Evolutionary conservation across 495 filamentous ascomycete genomes (phyloP).

Genomic region (Xylaria curta): DNA sequence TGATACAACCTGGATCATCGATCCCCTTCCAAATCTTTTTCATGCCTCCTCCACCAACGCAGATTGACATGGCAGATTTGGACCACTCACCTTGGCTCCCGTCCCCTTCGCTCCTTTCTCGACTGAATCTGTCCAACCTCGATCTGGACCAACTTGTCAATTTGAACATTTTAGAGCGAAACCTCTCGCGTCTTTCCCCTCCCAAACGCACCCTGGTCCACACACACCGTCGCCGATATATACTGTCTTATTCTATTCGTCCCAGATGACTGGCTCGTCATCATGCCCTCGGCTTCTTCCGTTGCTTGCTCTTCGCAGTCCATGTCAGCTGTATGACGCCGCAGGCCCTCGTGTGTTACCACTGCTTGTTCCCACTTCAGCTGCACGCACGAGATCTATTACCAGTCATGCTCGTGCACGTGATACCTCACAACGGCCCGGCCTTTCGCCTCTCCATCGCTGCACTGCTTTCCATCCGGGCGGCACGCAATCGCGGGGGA

Average conservation of each 20-base stretch:
- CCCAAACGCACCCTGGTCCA: not conserved
- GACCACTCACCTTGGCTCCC: not conserved
- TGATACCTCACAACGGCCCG: slow-evolving; percentile 2
- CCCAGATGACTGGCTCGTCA: slow-evolving; percentile 37
- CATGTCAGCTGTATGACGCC: slow-evolving; percentile 19
- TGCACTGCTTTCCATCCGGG: not conserved
- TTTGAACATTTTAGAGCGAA: not conserved
- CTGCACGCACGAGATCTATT: slow-evolving; percentile 7
- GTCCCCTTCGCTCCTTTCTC: not conserved
- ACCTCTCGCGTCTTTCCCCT: not conserved
- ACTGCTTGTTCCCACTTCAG: not conserved
- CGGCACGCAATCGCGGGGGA: slow-evolving; percentile 30
- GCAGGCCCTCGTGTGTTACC: slow-evolving; percentile 7
- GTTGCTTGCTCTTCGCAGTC: slow-evolving; percentile 28
- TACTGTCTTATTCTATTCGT: slow-evolving; percentile 5
- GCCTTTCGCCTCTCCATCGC: not conserved
- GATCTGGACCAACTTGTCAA: not conserved
- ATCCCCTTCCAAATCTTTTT: slow-evolving; percentile 26
- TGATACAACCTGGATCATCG: slow-evolving; percentile 14
- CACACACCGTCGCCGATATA: slow-evolving; percentile 14
- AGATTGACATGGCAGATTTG: slow-evolving; percentile 2
- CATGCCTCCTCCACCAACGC: slow-evolving; percentile 10
- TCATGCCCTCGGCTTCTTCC: slow-evolving; percentile 37
- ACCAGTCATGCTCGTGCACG: slow-evolving; percentile 14
- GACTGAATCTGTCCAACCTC: not conserved